Base-by-base conservation (phyloP, 192 early-diverging fungal species). In the Entomortierella chlamydospora region DNA sequence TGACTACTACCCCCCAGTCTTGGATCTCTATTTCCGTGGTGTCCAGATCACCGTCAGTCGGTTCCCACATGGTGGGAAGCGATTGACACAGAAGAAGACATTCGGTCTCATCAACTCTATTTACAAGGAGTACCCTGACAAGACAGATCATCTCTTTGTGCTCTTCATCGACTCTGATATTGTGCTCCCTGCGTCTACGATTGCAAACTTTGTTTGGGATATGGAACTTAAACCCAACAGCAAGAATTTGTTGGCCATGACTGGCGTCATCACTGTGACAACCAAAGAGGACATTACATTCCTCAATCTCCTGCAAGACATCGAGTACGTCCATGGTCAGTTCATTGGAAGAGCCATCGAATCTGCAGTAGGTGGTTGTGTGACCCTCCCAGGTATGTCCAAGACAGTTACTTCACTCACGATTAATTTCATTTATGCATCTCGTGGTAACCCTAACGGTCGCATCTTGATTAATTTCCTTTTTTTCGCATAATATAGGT, bases 91-190 rank as follows among this genome's bases (percentile, higher is more conserved):
- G 57, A 73, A 83, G 15, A 73, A 68, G 29, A 83, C 86, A 1
- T 84, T 83, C 22, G 49, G 72, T 0, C 42, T 80, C 1, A 73
- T 73, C 42, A 67, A 67, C 55, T 55, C 52, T 1, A 67, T 67
- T 20, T 67, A 67, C 55, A 61, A 61, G 30, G 57, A 62, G 17
- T 63, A 70, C 20, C 66, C 63, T 1, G 64, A 60, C 11, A 74
- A 57, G 43, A 65, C 57, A 0, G 54, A 83, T 17, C 71, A 82
- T 50, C 58, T 65, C 11, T 72, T 83, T n/a, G 53, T 87, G 26
- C 47, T 87, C 28, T 87, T 87, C 47, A 63, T 87, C 18, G 85
- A 87, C 70, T 87, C 85, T 39, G 85, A 87, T 64, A 84, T 87
- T 39, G 47, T 84, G 4, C 39, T 87, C 10, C 58, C 82, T 22